phyloP scores from a whole-genome alignment of 495 filamentous ascomycete species.

The Lepraria neglecta region DNA sequence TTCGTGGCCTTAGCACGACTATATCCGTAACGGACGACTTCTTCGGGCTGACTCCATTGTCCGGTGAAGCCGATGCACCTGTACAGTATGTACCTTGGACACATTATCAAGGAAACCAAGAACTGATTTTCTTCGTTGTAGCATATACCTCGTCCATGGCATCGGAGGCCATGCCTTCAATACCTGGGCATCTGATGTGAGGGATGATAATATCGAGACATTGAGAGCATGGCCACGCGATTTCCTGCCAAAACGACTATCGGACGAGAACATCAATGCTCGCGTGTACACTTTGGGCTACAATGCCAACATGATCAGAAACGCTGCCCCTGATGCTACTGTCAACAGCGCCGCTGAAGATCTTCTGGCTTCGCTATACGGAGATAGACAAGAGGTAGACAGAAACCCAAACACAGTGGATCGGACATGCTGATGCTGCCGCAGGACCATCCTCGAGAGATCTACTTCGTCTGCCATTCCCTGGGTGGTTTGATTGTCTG shows the following conservation, averaged over 20 bases:
- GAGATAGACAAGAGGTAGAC: constrained; percentile 1
- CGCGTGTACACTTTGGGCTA: constrained; percentile 13
- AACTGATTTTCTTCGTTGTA: not conserved
- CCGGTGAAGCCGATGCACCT: constrained; percentile 8
- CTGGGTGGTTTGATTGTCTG: constrained; percentile 14
- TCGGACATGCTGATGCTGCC: constrained; percentile 2
- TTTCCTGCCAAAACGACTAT: constrained; percentile 15
- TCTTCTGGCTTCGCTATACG: constrained; percentile 3
- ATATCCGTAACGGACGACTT: constrained; percentile 10
- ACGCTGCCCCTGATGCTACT: constrained; percentile 13
- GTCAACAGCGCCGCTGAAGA: constrained; percentile 15
- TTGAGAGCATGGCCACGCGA: constrained; percentile 16
- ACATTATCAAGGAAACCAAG: too few relatives aligned
- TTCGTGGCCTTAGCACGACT: not conserved
- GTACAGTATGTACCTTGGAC: constrained; percentile 9
- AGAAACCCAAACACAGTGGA: not conserved
- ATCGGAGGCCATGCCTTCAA: constrained; percentile 16
- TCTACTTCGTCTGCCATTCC: constrained; percentile 18
- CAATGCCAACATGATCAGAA: constrained; percentile 12
- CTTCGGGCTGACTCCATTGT: constrained; percentile 9
- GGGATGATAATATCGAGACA: constrained; percentile 2
- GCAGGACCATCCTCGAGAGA: constrained; percentile 10
- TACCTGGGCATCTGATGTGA: constrained; percentile 12
- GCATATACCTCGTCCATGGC: constrained; percentile 15
- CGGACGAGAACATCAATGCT: constrained; percentile 7